These are phyloP conservation scores for Ophiostoma sp. DNA, from an alignment of 2,329 filamentous ascomycete genomes.

Conservation along the genomic window DNA sequence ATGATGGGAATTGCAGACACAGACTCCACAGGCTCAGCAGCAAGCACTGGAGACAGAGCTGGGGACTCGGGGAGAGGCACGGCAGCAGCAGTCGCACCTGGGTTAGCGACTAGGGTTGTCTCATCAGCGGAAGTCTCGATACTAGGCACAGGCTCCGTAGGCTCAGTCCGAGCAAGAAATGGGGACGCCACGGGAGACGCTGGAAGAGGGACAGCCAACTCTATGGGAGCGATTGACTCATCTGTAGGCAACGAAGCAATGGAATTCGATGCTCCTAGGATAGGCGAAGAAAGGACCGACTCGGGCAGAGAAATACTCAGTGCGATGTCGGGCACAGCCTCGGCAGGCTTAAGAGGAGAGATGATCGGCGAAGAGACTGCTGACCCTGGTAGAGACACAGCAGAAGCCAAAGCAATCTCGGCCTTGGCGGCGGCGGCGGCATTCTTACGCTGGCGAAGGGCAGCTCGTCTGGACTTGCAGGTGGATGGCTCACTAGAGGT, in stretches of 20 bases:
- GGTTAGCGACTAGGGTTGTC: no score
- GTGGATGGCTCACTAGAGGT: background rate
- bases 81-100: background rate
- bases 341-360: background rate
- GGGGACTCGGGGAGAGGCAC: background rate
- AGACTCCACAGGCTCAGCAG: background rate
- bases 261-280: no score
- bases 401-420: no score
- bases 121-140: no score
- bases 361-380: background rate
- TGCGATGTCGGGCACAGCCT: background rate
- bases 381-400: background rate
- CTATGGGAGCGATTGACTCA: background rate
- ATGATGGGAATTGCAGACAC: background rate
- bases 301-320: background rate
- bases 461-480: no score
- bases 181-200: background rate
- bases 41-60: no score
- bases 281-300: background rate
- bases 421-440: no score
- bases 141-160: background rate
- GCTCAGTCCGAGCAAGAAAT: background rate
- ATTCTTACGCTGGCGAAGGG: no score
- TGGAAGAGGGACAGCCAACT: background rate
- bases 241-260: no score